These are phyloP conservation scores for Pseudopyricularia cyperi DNA, from an alignment of 2,329 filamentous ascomycete species.

Conservation along the genomic window DNA sequence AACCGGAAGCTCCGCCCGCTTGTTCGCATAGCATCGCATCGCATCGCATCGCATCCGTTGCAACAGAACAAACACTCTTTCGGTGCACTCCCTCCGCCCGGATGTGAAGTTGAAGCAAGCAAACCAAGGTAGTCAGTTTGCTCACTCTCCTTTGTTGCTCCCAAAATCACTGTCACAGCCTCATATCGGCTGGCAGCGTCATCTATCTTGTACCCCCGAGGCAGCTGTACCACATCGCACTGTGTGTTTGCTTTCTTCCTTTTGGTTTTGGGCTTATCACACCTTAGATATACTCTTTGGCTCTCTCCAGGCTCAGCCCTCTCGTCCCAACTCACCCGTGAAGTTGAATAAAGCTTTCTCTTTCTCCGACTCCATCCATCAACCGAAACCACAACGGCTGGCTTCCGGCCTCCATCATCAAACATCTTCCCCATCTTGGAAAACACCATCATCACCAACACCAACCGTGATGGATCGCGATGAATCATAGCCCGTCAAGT, in stretches of 20 bases:
- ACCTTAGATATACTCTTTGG: not conserved
- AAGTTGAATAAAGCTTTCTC: not conserved
- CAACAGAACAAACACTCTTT: no score
- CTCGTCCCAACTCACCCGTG: not conserved
- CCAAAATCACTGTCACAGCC: not conserved
- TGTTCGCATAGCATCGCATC: no score
- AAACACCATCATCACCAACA: not conserved
- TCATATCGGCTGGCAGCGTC: not conserved
- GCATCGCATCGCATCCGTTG: no score
- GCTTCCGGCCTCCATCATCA: not conserved
- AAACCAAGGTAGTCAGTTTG: no score
- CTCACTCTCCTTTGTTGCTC: no score
- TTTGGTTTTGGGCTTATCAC: no score
- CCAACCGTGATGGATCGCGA: not conserved
- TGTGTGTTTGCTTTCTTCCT: not conserved
- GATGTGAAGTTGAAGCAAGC: no score
- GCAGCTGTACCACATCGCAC: not conserved
- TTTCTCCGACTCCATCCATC: not conserved
- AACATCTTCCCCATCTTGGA: not conserved
- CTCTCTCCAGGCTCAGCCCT: not conserved
- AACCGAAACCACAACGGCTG: not conserved
- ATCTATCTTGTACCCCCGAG: no score
- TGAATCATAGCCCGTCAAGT: not conserved
- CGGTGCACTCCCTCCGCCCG: no score
- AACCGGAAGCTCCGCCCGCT: not conserved